Conservation (phyloP, 2,329 filamentous ascomycete genomes). For the Fusarium tricinctum region DNA sequence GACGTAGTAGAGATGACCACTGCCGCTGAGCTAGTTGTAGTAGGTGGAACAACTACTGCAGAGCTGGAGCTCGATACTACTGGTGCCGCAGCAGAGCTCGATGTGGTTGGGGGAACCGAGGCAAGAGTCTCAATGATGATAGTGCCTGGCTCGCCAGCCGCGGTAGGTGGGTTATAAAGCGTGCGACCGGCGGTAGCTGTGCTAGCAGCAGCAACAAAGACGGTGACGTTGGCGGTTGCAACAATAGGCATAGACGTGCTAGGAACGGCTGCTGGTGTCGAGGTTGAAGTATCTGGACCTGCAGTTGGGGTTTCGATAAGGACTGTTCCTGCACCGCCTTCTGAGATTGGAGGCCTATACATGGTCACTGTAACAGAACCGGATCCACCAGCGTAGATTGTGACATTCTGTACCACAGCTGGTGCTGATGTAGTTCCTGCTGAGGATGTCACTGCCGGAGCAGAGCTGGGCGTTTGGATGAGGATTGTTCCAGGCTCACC, state of each 20-base stretch:
- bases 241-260: not conserved
- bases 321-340: conserved; percentile 14
- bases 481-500: not conserved
- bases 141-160: conserved; percentile 18
- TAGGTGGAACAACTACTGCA: not conserved
- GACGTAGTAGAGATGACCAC: too few species aligned
- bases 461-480: conserved; percentile 18
- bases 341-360: not conserved
- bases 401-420: not conserved
- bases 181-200: conserved; percentile 21
- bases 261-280: not conserved
- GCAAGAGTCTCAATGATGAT: conserved; percentile 20
- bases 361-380: not conserved
- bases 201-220: conserved; percentile 2
- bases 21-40: too few species aligned
- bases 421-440: not conserved
- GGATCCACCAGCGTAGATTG: not conserved
- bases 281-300: not conserved
- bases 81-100: not conserved
- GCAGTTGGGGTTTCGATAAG: conserved; percentile 20
- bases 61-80: not conserved
- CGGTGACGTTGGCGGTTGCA: not conserved
- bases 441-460: not conserved
- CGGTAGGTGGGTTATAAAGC: conserved; percentile 19
- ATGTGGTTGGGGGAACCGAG: not conserved